Percentiles rank a stretch among this genome's conserved stretches.
Evolutionary conservation across 2,329 filamentous ascomycete genomes (phyloP).

Genomic region (Stagonosporopsis rhizophila): DNA sequence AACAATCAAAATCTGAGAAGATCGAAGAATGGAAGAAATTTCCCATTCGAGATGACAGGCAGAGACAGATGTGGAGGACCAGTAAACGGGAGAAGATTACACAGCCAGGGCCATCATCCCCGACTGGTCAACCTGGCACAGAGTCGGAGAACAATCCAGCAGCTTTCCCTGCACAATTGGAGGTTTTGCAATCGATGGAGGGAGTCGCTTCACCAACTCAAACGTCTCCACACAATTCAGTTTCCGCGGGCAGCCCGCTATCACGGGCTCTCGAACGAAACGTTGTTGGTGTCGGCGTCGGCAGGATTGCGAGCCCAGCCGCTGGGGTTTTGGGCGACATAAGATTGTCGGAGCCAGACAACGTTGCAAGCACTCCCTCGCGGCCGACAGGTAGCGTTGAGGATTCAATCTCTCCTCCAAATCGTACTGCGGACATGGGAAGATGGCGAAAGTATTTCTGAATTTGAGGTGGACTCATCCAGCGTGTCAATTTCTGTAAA

Average conservation of each 20-base stretch:
- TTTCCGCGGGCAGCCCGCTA: not conserved
- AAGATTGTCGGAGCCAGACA: not conserved
- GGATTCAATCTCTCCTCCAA: not conserved
- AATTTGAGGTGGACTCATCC: too few species aligned
- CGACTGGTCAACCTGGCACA: not conserved
- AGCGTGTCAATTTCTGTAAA: too few species aligned
- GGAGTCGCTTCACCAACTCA: not conserved
- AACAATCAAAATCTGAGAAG: slow-evolving; percentile 28
- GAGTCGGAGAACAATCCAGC: not conserved
- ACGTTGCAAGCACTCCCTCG: not conserved
- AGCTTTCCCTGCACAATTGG: not conserved
- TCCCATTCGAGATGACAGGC: slow-evolving; percentile 21
- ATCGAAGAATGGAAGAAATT: slow-evolving; percentile 32
- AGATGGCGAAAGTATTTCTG: slow-evolving; percentile 6
- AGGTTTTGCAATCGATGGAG: not conserved
- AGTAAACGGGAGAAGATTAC: slow-evolving; percentile 8
- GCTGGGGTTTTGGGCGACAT: not conserved
- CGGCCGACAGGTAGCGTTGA: too few species aligned
- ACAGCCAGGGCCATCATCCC: not conserved
- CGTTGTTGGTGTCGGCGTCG: too few species aligned
- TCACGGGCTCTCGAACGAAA: not conserved
- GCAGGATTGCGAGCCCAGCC: too few species aligned
- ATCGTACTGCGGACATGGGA: not conserved
- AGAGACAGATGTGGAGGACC: slow-evolving; percentile 26
- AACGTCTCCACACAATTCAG: not conserved